Conservation (phyloP, 208 protist species). For the Novymonas esmeraldas region DNA sequence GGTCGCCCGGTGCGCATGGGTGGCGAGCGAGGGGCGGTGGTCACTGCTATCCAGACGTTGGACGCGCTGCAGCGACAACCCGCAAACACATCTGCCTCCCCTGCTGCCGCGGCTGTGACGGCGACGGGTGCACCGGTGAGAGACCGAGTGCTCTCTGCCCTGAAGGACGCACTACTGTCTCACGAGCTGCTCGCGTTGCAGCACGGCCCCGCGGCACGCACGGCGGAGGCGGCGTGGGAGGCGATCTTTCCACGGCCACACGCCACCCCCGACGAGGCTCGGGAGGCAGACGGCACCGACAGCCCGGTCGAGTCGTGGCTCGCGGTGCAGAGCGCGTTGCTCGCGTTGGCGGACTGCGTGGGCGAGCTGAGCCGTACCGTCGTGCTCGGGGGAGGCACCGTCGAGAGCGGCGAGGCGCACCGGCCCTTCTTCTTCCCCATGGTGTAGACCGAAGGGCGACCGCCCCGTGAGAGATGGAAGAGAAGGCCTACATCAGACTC, state of each 20-base stretch:
- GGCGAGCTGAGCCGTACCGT: slow-evolving; percentile 46
- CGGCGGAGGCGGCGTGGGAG: slow-evolving; percentile 20
- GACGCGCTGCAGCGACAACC: slow-evolving; percentile 2
- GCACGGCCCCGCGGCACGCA: slow-evolving; percentile 8
- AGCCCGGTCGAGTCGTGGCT: slow-evolving; percentile 31
- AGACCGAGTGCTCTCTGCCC: background rate
- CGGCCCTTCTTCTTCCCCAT: slow-evolving; percentile 16
- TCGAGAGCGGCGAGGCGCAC: background rate
- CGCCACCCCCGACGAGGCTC: background rate
- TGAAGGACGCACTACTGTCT: slow-evolving; percentile 30
- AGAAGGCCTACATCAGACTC: no score
- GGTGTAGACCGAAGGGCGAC: no score
- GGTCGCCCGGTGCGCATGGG: background rate
- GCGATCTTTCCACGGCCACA: slow-evolving; percentile 18
- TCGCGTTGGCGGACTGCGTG: slow-evolving; percentile 31
- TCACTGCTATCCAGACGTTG: slow-evolving; percentile 14
- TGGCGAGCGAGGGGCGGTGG: slow-evolving; percentile 9
- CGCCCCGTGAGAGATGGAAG: no score
- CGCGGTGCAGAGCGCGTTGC: slow-evolving; percentile 34
- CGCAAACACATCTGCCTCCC: background rate
- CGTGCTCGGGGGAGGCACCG: slow-evolving; percentile 16
- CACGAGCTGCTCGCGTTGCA: slow-evolving; percentile 29
- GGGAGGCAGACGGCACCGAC: background rate
- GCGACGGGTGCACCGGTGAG: background rate
- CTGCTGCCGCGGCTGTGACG: background rate